Base-by-base conservation (phyloP, 2,329 filamentous ascomycete species). In the Incumbomyces lentus region DNA sequence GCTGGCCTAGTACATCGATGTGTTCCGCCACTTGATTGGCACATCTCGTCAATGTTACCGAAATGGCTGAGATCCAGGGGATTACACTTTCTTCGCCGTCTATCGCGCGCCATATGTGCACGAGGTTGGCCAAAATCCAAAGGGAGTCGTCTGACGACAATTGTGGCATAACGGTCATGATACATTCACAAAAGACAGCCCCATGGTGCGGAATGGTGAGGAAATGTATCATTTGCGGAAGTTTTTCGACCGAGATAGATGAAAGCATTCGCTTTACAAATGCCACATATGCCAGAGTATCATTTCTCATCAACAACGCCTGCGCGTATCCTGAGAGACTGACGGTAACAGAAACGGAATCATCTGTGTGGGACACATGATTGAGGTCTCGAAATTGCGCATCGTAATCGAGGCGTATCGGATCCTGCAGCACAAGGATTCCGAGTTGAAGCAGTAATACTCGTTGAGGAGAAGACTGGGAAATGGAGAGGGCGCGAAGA, bases 31-130 rank as follows among this genome's bases (percentile, higher is more conserved):
- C 69, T 40, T 74, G 70, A 35, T 72, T 66, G 10, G 78, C 74
- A 26, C 79, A 67, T 10, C 71, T 74, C 33, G 75, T 76, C 29
- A 78, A 66, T n/a, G 76, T 62, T 40, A 65, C 62, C 2, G 77
- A 78, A 0, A 46, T 46, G 43, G 16, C 18, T 61, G 55, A n/a
- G 54, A 59, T 44, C 62, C 49, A 53, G 63, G 62, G 43, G 63
- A 30, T 50, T 61, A n/a, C 34, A 30, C 38, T 37, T 7, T 38
- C 34, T 4, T 38, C 34, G 33, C 18, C 33, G 10, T 14, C 14
- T 18, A 45, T 18, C 8, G 33, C 10, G n/a, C 19, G 42, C 42
- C 42, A 45, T 4, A 32, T 37, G 30, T 38, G 33, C 4, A 45
- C 31, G 7, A 26, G 36, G 34, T 45, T 45, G n/a, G 42, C 42